phyloP scores from a whole-genome alignment of 2,329 filamentous ascomycete species.

The Botrytis tulipae region DNA sequence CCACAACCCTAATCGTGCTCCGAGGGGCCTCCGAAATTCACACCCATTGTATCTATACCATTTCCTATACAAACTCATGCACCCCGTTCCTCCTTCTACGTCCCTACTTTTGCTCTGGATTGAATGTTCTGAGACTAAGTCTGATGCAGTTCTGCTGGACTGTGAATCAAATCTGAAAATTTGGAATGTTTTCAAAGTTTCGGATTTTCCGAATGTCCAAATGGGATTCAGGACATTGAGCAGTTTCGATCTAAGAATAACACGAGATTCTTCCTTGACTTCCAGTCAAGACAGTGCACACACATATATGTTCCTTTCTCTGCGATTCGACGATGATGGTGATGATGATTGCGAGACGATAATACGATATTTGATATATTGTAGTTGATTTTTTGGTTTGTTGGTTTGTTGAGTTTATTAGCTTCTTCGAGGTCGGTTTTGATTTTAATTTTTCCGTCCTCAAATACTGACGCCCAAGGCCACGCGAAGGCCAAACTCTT shows the following conservation, averaged over 20 bases:
- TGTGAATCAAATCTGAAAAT: not conserved
- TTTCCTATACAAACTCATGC: not conserved
- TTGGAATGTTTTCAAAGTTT: not conserved
- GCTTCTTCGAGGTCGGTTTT: not conserved
- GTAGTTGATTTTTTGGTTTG: not conserved
- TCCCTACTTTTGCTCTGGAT: not conserved
- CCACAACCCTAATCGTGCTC: not conserved
- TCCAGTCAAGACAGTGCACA: not conserved
- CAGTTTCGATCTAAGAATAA: not conserved
- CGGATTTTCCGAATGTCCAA: not conserved
- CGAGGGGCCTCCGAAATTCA: not conserved
- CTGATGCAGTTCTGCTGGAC: not conserved
- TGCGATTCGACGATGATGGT: not conserved
- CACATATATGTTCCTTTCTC: not conserved
- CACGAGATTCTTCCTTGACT: not conserved
- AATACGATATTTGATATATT: not conserved
- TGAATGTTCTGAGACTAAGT: not conserved
- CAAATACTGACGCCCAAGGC: conserved; percentile 2
- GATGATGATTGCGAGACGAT: not conserved
- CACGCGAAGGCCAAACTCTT: not conserved
- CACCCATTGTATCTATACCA: not conserved
- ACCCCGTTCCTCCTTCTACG: accelerated
- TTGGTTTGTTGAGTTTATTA: conserved; percentile 1
- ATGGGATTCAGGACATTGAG: not conserved
- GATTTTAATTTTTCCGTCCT: not conserved